Conservation (phyloP, 192 early-diverging fungal species). For the Podila epicladia region DNA sequence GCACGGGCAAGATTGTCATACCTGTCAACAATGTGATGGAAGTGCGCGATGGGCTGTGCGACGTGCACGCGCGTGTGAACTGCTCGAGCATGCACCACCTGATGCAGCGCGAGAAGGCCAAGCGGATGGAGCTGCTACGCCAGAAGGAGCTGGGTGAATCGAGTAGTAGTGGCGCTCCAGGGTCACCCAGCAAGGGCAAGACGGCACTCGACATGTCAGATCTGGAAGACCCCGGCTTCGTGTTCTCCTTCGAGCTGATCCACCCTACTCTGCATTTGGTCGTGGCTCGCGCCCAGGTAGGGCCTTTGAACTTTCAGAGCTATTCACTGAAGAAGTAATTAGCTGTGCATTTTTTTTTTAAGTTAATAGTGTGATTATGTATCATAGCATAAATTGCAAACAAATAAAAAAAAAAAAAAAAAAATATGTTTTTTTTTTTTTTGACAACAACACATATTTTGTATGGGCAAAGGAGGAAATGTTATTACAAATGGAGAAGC, state of each 20-base stretch:
- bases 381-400: no score
- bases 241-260: slow-evolving; percentile 34
- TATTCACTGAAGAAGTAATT: slow-evolving; percentile 15
- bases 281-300: slow-evolving; percentile 10
- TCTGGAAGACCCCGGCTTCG: slow-evolving; percentile 40
- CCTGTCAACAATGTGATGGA: slow-evolving; percentile 15
- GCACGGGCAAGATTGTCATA: neutral
- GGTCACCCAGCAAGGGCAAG: neutral
- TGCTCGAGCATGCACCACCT: slow-evolving; percentile 42
- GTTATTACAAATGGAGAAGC: neutral
- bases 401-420: no score
- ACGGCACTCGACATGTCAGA: slow-evolving; percentile 1
- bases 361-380: no score
- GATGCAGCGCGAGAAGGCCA: slow-evolving; percentile 33
- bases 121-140: neutral
- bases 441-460: no score
- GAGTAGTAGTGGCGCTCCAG: neutral
- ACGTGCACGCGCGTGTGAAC: slow-evolving; percentile 22
- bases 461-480: neutral
- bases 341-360: neutral
- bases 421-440: no score
- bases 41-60: slow-evolving; percentile 9
- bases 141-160: neutral
- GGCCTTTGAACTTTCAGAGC: slow-evolving; percentile 26
- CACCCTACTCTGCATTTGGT: slow-evolving; percentile 25